Evolutionary conservation across 768 basidiomycete genomes (phyloP), one percentile per base, ranked within the genome.

Genomic region (Xerocomus brunneocitrinus): DNA sequence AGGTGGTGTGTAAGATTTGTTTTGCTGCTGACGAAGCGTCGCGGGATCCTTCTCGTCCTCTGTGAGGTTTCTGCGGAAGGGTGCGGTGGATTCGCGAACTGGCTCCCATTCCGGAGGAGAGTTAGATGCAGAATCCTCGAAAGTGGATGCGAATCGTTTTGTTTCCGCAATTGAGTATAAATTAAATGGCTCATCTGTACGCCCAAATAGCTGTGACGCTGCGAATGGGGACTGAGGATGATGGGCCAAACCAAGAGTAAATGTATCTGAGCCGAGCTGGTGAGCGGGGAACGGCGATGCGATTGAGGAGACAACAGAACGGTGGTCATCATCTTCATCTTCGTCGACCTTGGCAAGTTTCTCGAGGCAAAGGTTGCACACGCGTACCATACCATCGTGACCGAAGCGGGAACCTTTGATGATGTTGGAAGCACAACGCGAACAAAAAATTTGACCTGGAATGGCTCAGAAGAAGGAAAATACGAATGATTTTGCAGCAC

Each of bases 401-500:
- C 95, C 94, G 63, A 97, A 98, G 7, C 94, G 84, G 12, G 85
- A 79, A 14, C 93, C 95, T 59, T 94, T 95, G 70, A 98, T 94
- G 60, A 97, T 89, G 62, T 97, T 95, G 30, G 93, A 95, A 3
- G 97, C 94, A 69, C 97, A 99, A 8, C 93, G 83, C 31, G 91
- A 92, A 70, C 97, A 99, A 67, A 98, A 99, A 67, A 99, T 95
- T 70, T 97, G 95, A 31, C 95, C 95, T 89, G 56, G 39, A 44
- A 55, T 30, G n/a, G 41, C 3, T 59, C 10, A 51, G 49, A 44
- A 47, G 32, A 40, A 35, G 22, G 8, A 6, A 3, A 32, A 39
- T 9, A 31, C 24, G 28, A 19, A 4, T 5, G 28, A 53, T 35
- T 14, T 41, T 35, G 43, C 19, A 10, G 16, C 49, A 71, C 79